Base-by-base conservation (phyloP, 257 asterid genomes). In the Catharanthus roseus region DNA sequence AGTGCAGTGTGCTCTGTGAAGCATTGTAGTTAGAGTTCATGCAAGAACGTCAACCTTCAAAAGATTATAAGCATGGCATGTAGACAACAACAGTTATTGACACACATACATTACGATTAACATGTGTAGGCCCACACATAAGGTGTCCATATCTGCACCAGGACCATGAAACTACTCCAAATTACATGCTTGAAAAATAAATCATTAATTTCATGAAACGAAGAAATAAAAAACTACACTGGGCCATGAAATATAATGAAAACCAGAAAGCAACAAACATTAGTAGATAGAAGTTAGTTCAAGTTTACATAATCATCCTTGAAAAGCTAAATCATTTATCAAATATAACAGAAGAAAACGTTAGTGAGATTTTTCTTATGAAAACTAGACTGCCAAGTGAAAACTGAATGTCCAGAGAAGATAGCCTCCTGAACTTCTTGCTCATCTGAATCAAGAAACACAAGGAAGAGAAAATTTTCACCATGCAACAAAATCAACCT, bases 1-100 rank as follows among this genome's bases (percentile, higher is more conserved):
- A 90, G 68, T 93, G 89, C 78, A 92, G 78, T 70, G 95, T 90
- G 82, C 97, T 90, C 19, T 86, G 82, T n/a, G 97, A 92, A 44
- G 90, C 97, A 78, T 88, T 90, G 87, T 92, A 92, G 82, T 97
- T 92, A 66, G 97, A 90, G 82, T 92, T 92, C 98, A 92, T 87
- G 87, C 96, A 86, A 23, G 97, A 36, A 65, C 67, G 50, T 8
- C 50, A 67, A 33, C 29, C 41, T 66, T 44, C 29, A 65, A 67
- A 69, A 63, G 34, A 5, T 11, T 26, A 29, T 36, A 18, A 39
- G 5, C n/a, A 60, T 18, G n/a, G 8, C 8, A 3, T 38, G 8
- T 47, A 47, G n/a, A 47, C 12, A 16, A 15, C 4, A 47, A 47
- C 21, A 47, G 21, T 47, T 47, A 13, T 47, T 21, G 15, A 47